A percentile compares a stretch with the other conserved stretches of the same genome.
These are phyloP conservation scores for Candida multigemmis DNA, from an alignment of 805 yeast species.

Conservation along the genomic window DNA sequence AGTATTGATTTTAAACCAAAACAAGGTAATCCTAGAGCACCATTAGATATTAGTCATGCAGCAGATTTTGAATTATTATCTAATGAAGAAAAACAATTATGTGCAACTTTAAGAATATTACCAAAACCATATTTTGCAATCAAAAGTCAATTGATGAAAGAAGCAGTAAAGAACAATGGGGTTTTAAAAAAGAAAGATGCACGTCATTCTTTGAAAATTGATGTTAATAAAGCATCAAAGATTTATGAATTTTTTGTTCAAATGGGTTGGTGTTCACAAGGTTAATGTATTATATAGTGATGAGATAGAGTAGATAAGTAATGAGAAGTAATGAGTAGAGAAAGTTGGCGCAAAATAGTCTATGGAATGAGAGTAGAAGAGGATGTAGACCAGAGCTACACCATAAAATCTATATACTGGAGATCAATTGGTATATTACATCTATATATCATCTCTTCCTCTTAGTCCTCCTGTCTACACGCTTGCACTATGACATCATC, in stretches of 20 bases:
- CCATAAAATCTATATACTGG: too few relatives aligned
- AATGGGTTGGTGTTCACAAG: constrained; percentile 75
- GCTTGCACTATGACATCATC: too few relatives aligned
- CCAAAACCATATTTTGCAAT: constrained; percentile 95
- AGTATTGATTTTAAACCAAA: constrained; percentile 36
- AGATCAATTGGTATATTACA: too few relatives aligned
- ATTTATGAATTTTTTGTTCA: constrained; percentile 88
- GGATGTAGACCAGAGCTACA: too few relatives aligned
- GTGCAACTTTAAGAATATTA: constrained; percentile 71
- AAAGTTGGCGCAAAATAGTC: too few relatives aligned
- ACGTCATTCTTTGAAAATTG: constrained; percentile 76
- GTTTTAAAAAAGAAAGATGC: constrained; percentile 73
- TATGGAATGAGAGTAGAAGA: too few relatives aligned
- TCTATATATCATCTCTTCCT: too few relatives aligned
- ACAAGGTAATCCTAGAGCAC: constrained; percentile 36
- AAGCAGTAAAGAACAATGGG: constrained; percentile 80
- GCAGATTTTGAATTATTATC: constrained; percentile 78
- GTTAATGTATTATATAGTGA: constrained; percentile 7
- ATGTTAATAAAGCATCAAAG: constrained; percentile 75
- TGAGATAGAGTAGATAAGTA: neutral
- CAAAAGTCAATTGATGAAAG: constrained; percentile 82
- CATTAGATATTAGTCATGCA: constrained; percentile 65
- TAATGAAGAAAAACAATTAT: constrained; percentile 79
- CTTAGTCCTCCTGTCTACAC: too few relatives aligned
- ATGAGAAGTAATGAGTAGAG: too few relatives aligned